Percentiles rank a stretch among this genome's conserved stretches.
These are phyloP conservation scores for Paraglomus brasilianum DNA, from an alignment of 192 early-diverging fungal genomes.

Conservation along the genomic window DNA sequence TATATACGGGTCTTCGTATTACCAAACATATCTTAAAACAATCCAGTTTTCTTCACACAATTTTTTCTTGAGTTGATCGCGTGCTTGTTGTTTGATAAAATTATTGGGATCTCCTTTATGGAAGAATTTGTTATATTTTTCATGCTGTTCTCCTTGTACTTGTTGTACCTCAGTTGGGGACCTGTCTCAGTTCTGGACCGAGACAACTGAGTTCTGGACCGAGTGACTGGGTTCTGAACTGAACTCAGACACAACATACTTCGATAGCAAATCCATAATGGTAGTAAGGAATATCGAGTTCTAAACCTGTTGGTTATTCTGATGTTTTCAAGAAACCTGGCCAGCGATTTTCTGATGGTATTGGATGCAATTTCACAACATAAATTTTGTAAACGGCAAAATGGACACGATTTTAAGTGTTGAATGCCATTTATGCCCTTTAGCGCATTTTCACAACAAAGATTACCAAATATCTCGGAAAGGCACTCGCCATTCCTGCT, in stretches of 20 bases:
- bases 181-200: no score
- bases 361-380: constrained; percentile 6
- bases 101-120: constrained; percentile 8
- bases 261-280: no score
- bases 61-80: constrained; percentile 26
- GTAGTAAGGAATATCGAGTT: constrained; percentile 2
- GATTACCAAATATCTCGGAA: neutral
- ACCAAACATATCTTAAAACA: constrained; percentile 22
- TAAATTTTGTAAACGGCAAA: constrained; percentile 7
- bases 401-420: constrained; percentile 12
- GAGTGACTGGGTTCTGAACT: no score
- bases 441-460: no score
- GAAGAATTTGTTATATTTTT: neutral
- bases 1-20: constrained; percentile 15
- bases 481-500: constrained; percentile 4
- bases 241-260: no score
- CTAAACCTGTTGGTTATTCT: neutral
- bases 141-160: constrained; percentile 5
- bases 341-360: neutral
- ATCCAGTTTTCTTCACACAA: constrained; percentile 21
- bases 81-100: constrained; percentile 15
- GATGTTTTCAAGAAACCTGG: neutral
- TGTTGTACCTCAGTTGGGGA: no score
- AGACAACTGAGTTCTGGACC: no score
- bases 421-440: constrained; percentile 14